Evolutionary conservation across 1,284 basidiomycete species (phyloP).

Genomic region (Wallemia mellicola): DNA sequence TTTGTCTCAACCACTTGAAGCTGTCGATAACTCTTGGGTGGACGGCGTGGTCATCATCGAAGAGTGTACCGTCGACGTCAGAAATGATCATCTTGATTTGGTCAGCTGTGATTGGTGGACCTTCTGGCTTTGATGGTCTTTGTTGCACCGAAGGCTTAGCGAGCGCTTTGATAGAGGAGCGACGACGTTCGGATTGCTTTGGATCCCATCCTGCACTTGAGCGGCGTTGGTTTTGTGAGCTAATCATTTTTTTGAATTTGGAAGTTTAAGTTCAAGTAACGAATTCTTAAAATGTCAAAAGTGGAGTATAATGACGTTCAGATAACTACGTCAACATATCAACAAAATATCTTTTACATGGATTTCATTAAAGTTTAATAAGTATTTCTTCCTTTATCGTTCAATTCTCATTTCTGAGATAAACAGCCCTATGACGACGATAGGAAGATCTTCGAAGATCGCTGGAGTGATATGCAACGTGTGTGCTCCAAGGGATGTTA

Average conservation of each 20-base stretch:
- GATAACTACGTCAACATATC: neutral
- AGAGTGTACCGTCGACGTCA: slow-evolving; percentile 9
- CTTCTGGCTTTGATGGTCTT: neutral
- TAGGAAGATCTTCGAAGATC: too few species aligned
- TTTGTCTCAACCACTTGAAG: slow-evolving; percentile 7
- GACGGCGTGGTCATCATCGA: slow-evolving; percentile 9
- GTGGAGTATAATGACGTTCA: neutral
- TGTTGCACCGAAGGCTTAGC: neutral
- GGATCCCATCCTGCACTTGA: neutral
- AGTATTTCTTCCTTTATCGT: too few species aligned
- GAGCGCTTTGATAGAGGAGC: neutral
- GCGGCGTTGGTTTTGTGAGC: neutral
- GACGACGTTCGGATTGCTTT: neutral
- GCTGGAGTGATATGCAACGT: too few species aligned
- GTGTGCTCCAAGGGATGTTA: too few species aligned
- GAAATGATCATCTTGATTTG: slow-evolving; percentile 7
- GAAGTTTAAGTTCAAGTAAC: neutral
- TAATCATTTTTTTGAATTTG: neutral
- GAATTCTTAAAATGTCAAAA: neutral
- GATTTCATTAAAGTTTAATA: too few species aligned
- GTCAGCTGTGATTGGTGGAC: slow-evolving; percentile 5
- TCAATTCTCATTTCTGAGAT: too few species aligned
- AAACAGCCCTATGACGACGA: too few species aligned
- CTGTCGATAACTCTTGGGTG: slow-evolving; percentile 7
- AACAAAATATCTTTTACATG: neutral